phyloP scores from a whole-genome alignment of 2,329 filamentous ascomycete genomes.

The Fusarium goolgardi region DNA sequence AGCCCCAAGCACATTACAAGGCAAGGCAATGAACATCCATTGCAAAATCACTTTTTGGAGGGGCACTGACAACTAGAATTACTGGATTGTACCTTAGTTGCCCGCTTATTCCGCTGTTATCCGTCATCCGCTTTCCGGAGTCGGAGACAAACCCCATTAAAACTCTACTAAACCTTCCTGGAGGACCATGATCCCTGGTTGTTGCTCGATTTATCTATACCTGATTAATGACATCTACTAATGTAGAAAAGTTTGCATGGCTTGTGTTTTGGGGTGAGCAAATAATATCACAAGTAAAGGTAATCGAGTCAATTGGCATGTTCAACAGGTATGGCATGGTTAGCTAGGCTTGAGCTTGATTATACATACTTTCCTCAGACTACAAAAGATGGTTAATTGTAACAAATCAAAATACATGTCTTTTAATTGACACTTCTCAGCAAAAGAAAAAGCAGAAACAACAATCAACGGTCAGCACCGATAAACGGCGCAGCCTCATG shows the following conservation, averaged over 20 bases:
- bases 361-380: background rate
- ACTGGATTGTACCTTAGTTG: background rate
- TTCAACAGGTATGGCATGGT: background rate
- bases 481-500: constrained; percentile 18
- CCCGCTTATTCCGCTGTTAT: constrained; percentile 17
- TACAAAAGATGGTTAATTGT: background rate
- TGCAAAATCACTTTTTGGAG: background rate
- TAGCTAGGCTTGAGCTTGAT: background rate
- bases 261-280: background rate
- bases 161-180: background rate
- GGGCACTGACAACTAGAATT: background rate
- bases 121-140: constrained; percentile 28
- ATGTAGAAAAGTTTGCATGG: background rate
- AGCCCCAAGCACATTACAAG: background rate
- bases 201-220: background rate
- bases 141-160: constrained; percentile 20
- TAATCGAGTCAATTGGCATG: background rate
- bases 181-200: constrained; percentile 16
- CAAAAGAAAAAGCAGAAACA: background rate
- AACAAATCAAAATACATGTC: background rate
- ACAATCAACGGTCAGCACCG: background rate
- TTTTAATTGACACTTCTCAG: background rate
- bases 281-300: background rate
- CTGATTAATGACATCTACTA: background rate
- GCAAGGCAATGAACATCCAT: too few species aligned